Evolutionary conservation across 2,329 filamentous ascomycete species (phyloP).

Genomic region (Cordyceps fumosorosea): DNA sequence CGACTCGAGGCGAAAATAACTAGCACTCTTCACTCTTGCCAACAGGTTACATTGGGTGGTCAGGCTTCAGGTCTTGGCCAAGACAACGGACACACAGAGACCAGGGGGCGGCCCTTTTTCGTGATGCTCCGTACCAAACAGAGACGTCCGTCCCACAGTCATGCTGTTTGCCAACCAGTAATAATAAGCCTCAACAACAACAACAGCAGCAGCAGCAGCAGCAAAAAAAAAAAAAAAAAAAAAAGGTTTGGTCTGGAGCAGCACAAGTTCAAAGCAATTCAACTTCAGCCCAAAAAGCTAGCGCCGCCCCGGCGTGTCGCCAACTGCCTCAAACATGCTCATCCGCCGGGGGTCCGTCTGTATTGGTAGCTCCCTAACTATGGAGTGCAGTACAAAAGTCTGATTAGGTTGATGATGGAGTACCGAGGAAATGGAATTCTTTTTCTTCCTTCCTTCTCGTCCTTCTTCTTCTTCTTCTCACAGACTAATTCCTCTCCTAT

Average conservation of each 20-base stretch:
- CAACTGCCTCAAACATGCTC: slow-evolving; percentile 9
- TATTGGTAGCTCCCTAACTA: too few relatives aligned
- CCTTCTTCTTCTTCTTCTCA: too few relatives aligned
- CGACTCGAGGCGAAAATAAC: background rate
- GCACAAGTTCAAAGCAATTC: background rate
- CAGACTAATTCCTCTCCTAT: background rate
- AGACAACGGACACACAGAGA: too few relatives aligned
- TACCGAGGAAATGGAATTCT: background rate
- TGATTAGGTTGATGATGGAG: background rate
- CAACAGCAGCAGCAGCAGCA: too few relatives aligned
- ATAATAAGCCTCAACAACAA: too few relatives aligned
- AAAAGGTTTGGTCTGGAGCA: background rate
- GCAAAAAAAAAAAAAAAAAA: too few relatives aligned
- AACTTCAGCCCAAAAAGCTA: background rate
- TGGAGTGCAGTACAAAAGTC: background rate
- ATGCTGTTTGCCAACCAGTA: too few relatives aligned
- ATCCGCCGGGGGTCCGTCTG: background rate
- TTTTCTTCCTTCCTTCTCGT: background rate
- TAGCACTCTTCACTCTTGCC: too few relatives aligned
- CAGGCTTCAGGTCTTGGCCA: background rate
- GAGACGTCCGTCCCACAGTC: too few relatives aligned
- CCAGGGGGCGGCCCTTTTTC: too few relatives aligned
- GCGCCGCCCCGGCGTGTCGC: background rate
- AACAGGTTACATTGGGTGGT: background rate
- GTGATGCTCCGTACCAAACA: too few relatives aligned